Evolutionary conservation across 768 basidiomycete species (phyloP).

Genomic region (Lactifluus rugatus): DNA sequence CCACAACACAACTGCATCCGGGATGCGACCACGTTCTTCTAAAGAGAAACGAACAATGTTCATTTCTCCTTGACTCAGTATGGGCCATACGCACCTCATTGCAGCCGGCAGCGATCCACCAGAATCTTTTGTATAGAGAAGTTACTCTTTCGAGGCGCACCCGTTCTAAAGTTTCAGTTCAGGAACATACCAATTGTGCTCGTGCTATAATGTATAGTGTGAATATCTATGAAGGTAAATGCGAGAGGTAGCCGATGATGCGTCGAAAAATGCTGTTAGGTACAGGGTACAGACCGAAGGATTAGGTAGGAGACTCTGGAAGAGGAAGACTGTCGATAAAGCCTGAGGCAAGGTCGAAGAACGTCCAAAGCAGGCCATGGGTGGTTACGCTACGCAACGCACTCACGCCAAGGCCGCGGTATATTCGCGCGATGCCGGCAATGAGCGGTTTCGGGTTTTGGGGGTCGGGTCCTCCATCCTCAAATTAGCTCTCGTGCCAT

Average conservation of each 20-base stretch:
- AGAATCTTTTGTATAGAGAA: not conserved
- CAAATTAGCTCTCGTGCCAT: not conserved
- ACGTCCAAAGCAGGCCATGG: slow-evolving; percentile 88
- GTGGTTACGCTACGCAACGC: slow-evolving; percentile 88
- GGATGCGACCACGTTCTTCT: not conserved
- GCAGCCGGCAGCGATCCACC: not conserved
- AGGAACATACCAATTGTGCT: slow-evolving; percentile 2
- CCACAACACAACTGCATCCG: not conserved
- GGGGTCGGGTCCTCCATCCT: slow-evolving; percentile 60
- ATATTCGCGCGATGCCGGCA: slow-evolving; percentile 73
- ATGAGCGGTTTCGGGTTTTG: slow-evolving; percentile 65
- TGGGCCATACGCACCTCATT: not conserved
- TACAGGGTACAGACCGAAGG: not conserved
- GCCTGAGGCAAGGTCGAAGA: slow-evolving; percentile 71
- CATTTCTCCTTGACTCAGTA: not conserved
- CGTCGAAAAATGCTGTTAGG: slow-evolving; percentile 2
- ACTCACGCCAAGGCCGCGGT: slow-evolving; percentile 90
- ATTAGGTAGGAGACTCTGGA: slow-evolving; percentile 23
- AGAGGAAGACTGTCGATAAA: slow-evolving; percentile 62
- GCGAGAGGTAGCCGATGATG: slow-evolving; percentile 5
- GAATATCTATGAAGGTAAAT: slow-evolving; percentile 13
- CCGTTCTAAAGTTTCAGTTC: not conserved
- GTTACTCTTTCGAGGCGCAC: not conserved
- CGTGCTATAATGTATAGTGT: slow-evolving; percentile 17
- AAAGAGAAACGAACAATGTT: not conserved